Base-by-base conservation (phyloP, 208 protist genomes). In the Novymonas esmeraldas region DNA sequence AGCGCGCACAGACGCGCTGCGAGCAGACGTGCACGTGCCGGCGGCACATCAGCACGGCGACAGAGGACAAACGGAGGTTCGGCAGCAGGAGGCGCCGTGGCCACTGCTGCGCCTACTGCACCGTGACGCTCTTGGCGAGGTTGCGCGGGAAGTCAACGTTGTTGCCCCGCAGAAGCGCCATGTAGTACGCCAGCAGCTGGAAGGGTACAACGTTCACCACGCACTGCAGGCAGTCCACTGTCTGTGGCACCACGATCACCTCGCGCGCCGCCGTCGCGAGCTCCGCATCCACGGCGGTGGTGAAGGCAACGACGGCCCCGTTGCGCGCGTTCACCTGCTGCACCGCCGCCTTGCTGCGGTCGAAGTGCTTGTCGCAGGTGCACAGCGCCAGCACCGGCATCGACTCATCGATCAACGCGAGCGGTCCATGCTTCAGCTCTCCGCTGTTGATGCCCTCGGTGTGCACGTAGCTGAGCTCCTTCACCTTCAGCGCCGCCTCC, bases 401-500 rank as follows among this genome's bases (percentile, higher is more conserved):
- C 18, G 88, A 71, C 58, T 93, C 85, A 50, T 99, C 97, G 38
- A 99, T 92, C 6, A 99, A 81, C 26, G 98, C 98, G 16, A 99
- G 89, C 13, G 98, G 97, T 10, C 98, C 98, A 67, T 99, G 98
- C 84, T 99, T 99, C 10, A 99, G 84, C 62, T 98, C 98, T 7
- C 98, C 98, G 1, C 86, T 85, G 57, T 95, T 85, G 59, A 99
- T 97, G 48, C 97, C 98, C 72, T 99, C 98, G 6, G 96, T 93
- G 75, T 99, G 97, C 22, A 99, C 89, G 83, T 99, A 99, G 13
- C 86, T 95, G 42, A 99, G 75, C 82, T 99, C 98, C 78, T 99
- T 99, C 58, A 99, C 84, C 73, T 99, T 99, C 31, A 99, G 81
- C 18, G 97, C 90, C 16, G 94, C 97, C 80, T 99, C 98, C 39